Evolutionary conservation across 2,329 filamentous ascomycete species (phyloP), one percentile per base, ranked within the genome.

Genomic region (Aspergillus fumigatiaffinis): DNA sequence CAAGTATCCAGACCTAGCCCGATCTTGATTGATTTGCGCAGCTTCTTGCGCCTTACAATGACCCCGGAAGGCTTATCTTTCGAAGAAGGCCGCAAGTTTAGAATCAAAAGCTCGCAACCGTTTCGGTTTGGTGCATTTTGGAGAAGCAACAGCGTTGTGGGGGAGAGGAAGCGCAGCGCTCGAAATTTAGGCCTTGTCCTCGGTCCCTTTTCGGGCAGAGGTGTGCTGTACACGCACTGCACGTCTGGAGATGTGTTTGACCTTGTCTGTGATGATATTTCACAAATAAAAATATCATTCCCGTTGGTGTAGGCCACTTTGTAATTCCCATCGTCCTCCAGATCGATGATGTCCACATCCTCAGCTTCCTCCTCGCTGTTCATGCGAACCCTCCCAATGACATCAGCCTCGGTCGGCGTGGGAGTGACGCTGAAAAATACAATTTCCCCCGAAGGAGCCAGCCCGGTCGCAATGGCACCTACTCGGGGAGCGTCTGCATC

Each of bases 271-370:
- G 80, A 79, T 21, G 78, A 74, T 50, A 91, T 74, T 32, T 84
- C 83, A 65, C 89, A 80, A 38, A 88, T 77, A 73, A 87, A 89
- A 51, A 97, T 81, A 63, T 91, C 86, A 68, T 88, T 80, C 62
- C 91, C 87, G 66, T 89, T 87, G 73, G 89, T 92, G 73, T 91
- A 97, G 3, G 87, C 87, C 54, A 97, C 77, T 63, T 87, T 83
- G 71, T 89, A 94, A 42, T 82, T 68, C 20, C 67, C 68, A 41
- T 66, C 59, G 8, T 70, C 61, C 35, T 71, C 65, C 8, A 71
- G 60, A 25, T 66, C 67, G 17, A 70, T 67, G 35, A 79, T 73
- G 59, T 79, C 77, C 48, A 79, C 59, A 63, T 79, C 77, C 59
- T 77, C 79, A 14, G 77, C 78, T 66, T 87, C 84, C 59, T 80